A percentile compares a stretch with the other conserved stretches of the same genome.
These are phyloP conservation scores for Saccharomycopsis oosterbeekiorum DNA, from an alignment of 805 yeast species.

Conservation along the genomic window DNA sequence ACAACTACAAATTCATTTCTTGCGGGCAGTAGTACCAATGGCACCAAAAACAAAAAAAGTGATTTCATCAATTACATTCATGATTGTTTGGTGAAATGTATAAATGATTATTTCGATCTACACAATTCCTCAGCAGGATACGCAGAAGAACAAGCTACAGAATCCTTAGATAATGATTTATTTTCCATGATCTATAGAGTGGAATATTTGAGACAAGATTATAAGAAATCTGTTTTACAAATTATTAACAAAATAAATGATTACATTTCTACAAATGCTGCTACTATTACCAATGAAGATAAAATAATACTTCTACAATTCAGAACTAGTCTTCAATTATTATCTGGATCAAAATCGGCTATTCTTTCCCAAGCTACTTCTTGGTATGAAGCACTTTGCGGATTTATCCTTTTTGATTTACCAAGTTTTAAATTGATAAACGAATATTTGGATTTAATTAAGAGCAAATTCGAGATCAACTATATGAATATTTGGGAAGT, in stretches of 20 bases:
- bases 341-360: constrained; percentile 32
- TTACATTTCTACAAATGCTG: not conserved
- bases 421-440: constrained; percentile 36
- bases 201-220: constrained; percentile 2
- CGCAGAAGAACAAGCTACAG: not conserved
- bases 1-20: constrained; percentile 26
- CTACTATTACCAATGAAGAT: not conserved
- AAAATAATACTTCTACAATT: constrained; percentile 17
- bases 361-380: constrained; percentile 42
- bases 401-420: constrained; percentile 49
- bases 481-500: constrained; percentile 41
- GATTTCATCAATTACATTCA: constrained; percentile 4
- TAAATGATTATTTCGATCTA: constrained; percentile 11
- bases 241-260: constrained; percentile 7
- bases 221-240: constrained; percentile 6
- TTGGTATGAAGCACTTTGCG: constrained; percentile 62
- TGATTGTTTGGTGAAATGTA: constrained; percentile 20
- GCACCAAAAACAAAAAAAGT: not conserved
- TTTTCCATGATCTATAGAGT: not conserved
- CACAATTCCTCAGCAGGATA: not conserved
- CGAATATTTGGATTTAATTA: constrained; percentile 28
- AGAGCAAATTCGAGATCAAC: constrained; percentile 16
- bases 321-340: constrained; percentile 25
- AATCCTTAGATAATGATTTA: not conserved
- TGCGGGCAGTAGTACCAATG: constrained; percentile 24